A percentile compares a stretch with the other conserved stretches of the same genome.
phyloP scores from a whole-genome alignment of 176 grass and related monocot genomes.

The Rhipidocladum racemiflorum region DNA sequence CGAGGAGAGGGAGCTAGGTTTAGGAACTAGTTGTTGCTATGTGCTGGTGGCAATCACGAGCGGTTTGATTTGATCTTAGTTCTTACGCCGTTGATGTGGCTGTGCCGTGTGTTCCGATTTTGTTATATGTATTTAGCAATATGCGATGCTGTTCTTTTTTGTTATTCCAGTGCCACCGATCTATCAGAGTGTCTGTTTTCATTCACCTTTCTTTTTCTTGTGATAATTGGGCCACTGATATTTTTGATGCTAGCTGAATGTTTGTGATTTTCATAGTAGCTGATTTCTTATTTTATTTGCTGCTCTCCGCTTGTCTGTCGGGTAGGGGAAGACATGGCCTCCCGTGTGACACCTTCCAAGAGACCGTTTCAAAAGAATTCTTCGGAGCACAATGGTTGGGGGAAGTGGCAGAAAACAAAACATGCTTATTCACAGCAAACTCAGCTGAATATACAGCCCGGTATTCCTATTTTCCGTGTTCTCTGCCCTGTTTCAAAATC shows the following conservation, averaged over 20 bases:
- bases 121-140: neutral
- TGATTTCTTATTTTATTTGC: neutral
- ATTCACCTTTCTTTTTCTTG: neutral
- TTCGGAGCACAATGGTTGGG: conserved; percentile 40
- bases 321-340: conserved; percentile 49
- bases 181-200: neutral
- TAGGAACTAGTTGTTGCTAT: neutral
- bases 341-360: conserved; percentile 57
- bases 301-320: neutral
- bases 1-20: neutral
- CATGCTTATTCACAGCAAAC: conserved; percentile 29
- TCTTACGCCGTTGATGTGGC: neutral
- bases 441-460: conserved; percentile 43
- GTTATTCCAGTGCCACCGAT: neutral
- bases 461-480: conserved; percentile 56
- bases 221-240: neutral
- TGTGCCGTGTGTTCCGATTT: neutral
- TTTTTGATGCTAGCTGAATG: neutral
- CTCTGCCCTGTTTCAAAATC: conserved; percentile 76
- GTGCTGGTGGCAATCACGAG: neutral
- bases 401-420: conserved; percentile 71
- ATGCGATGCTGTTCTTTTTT: neutral
- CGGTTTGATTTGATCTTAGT: neutral
- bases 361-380: conserved; percentile 62
- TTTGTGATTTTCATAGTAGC: neutral